Conservation (phyloP, 257 asterid species). For the Henckelia pumila region DNA sequence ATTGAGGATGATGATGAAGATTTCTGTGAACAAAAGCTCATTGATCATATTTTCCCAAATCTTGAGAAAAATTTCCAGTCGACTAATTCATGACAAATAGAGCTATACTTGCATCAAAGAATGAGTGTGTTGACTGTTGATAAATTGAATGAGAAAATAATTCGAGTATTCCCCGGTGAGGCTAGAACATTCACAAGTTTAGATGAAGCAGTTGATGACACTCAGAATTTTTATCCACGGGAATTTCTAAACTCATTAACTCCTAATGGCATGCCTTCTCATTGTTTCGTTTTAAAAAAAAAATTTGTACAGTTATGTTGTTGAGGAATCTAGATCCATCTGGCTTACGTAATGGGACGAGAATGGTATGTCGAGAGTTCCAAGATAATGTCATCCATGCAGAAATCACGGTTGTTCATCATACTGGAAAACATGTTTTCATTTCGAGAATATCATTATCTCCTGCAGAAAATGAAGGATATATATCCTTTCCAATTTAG, state of each 20-base stretch:
- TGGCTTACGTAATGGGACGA: slow-evolving; percentile 4
- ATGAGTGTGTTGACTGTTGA: slow-evolving; percentile 10
- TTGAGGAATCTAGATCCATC: slow-evolving; percentile 24
- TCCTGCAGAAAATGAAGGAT: too few species aligned
- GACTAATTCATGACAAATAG: background rate
- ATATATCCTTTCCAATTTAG: too few species aligned
- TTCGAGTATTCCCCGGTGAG: background rate
- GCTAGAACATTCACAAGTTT: background rate
- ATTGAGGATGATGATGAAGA: background rate
- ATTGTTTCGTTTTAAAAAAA: background rate
- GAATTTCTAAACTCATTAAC: background rate
- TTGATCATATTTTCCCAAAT: background rate
- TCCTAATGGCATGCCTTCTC: background rate
- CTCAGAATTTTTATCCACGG: background rate
- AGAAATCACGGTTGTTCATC: too few species aligned
- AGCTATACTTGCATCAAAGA: background rate
- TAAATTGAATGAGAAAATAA: background rate
- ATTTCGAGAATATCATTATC: too few species aligned
- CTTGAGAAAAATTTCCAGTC: background rate
- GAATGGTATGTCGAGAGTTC: too few species aligned
- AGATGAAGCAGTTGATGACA: too few species aligned
- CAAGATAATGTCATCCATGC: too few species aligned
- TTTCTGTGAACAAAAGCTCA: background rate
- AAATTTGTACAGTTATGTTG: background rate
- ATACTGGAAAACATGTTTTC: too few species aligned